A percentile compares a stretch with the other conserved stretches of the same genome.
Conservation (phyloP, 768 basidiomycete species). For the Tremella yokohamensis region DNA sequence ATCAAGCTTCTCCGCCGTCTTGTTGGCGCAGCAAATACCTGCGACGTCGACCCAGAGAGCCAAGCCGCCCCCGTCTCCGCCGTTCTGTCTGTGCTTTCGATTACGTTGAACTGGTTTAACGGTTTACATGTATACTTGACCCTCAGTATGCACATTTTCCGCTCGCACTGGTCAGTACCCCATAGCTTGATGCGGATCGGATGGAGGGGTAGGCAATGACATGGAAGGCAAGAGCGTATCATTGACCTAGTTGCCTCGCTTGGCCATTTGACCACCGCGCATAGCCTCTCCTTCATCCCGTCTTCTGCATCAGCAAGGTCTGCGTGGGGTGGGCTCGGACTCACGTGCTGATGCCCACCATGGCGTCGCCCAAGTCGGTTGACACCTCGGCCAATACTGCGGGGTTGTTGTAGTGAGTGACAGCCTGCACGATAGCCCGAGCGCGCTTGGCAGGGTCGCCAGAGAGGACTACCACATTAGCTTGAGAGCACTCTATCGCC, state of each 20-base stretch:
- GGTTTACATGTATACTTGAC: no score
- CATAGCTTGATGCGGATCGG: no score
- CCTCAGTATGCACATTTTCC: no score
- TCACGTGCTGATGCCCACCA: conserved; percentile 69
- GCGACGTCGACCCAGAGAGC: no score
- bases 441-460: conserved; percentile 91
- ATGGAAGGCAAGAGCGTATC: no score
- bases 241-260: background rate
- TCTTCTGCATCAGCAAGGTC: background rate
- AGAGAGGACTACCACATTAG: conserved; percentile 57
- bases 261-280: conserved; percentile 1
- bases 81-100: no score
- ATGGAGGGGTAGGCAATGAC: no score
- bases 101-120: no score
- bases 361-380: conserved; percentile 75
- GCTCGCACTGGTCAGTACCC: no score
- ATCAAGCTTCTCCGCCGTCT: no score
- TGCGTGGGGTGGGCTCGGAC: conserved; percentile 9
- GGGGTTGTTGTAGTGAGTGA: conserved; percentile 94
- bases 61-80: no score
- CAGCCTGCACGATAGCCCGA: conserved; percentile 92
- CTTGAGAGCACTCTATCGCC: background rate
- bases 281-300: conserved; percentile 1
- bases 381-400: conserved; percentile 80
- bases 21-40: no score